Evolutionary conservation across 345 rosid species (phyloP).

Genomic region (Melaleuca quinquenervia): DNA sequence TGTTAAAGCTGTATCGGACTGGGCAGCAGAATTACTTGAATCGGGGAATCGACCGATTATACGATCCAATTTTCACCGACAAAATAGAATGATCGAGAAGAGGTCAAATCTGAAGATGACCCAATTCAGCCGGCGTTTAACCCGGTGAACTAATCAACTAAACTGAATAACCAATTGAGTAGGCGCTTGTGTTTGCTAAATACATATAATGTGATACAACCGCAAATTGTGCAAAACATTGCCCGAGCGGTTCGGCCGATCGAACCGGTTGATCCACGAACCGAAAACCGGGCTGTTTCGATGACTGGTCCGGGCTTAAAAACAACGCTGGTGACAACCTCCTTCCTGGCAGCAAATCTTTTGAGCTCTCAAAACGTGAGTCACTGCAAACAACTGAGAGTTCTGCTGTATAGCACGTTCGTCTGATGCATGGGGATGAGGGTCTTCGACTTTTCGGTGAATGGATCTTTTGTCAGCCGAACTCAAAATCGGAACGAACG

Average conservation of each 20-base stretch:
- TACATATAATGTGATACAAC: background rate
- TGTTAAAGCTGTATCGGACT: background rate
- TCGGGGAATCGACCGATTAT: background rate
- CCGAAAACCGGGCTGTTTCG: background rate
- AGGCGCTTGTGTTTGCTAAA: background rate
- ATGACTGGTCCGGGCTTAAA: background rate
- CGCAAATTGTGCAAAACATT: background rate
- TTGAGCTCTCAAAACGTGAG: background rate
- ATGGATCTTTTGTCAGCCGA: background rate
- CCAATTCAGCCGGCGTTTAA: background rate
- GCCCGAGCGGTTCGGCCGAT: background rate
- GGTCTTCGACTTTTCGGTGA: background rate
- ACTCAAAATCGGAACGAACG: background rate
- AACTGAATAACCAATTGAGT: background rate
- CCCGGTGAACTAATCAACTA: background rate
- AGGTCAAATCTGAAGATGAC: background rate
- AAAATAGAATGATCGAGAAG: background rate
- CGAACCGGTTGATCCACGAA: background rate
- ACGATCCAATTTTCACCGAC: background rate
- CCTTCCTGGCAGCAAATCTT: background rate
- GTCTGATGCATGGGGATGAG: background rate
- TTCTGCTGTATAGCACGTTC: background rate
- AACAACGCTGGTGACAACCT: background rate
- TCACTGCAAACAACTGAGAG: background rate
- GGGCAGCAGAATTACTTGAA: background rate